Evolutionary conservation across 176 grass and related monocot genomes (phyloP), one percentile per base, ranked within the genome.

Genomic region (Oryza longistaminata): DNA sequence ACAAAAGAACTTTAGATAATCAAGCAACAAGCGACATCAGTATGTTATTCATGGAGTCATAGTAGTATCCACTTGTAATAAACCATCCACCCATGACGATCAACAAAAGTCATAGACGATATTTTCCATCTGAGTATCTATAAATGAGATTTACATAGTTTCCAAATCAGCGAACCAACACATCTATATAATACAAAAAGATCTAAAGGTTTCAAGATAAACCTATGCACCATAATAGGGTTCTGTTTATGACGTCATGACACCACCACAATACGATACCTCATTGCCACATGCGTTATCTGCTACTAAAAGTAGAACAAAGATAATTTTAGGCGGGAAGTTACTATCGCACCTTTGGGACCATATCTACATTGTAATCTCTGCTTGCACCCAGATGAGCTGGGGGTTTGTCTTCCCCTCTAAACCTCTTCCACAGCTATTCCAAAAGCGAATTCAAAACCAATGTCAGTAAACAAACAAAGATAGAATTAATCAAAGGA

Each of bases 341-440:
- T 43, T 42, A 8, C 74, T 50, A 27, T 61, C 40, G 60, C 66
- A 98, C 89, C 93, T 95, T 98, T 71, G 95, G 95, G 76, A 98
- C 86, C 95, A 98, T 93, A 86, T 95, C 93, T 45, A 95, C 91
- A 81, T 98, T 98, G 82, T 95, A 95, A 79, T 97, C 95, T 90
- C 83, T 97, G 92, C 91, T 97, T 24, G 91, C 68, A 17, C 95
- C 95, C 68, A 97, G 81, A 90, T 95, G 78, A 79, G 82, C 68
- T 13, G 91, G 88, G 50, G 95, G 93, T 85, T 91, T 97, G 66
- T 95, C 95, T 72, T 94, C 91, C 67, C 92, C 95, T 88, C 93
- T 93, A 86, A 97, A 95, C 81, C 65, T 94, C 84, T 97, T 89
- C 92, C 95, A 97, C 17, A 95, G 95, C 95, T 95, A 74, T 40